Conservation (phyloP, 805 yeast species). For the Blastobotrys chiropterorum region DNA sequence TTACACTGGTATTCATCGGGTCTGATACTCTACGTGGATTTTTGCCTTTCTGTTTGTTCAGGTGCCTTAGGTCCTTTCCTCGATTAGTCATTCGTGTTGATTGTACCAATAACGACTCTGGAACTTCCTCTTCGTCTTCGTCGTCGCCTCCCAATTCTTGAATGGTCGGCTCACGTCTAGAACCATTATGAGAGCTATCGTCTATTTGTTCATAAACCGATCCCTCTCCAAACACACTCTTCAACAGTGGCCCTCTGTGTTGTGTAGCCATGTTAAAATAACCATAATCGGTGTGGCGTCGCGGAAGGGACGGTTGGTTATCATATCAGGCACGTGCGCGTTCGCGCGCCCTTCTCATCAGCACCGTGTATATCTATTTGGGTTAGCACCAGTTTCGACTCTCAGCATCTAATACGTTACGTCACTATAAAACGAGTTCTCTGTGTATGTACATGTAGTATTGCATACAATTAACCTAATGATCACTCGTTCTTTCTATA, state of each 20-base stretch:
- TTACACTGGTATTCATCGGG: not conserved
- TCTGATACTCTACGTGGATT: not conserved
- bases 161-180: not conserved
- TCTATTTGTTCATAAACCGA: slow-evolving; percentile 6
- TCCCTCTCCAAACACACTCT: slow-evolving; percentile 10
- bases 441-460: too few species aligned
- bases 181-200: not conserved
- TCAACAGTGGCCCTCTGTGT: not conserved
- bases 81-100: not conserved
- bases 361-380: too few species aligned
- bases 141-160: not conserved
- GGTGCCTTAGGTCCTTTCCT: not conserved
- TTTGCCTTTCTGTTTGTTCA: not conserved
- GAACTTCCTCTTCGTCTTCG: slow-evolving; percentile 1
- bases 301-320: too few species aligned
- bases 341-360: too few species aligned
- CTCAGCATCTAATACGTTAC: too few species aligned
- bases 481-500: too few species aligned
- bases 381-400: too few species aligned
- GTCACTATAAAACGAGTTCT: too few species aligned
- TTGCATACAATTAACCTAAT: too few species aligned
- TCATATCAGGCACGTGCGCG: too few species aligned
- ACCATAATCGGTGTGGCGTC: too few species aligned
- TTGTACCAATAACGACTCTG: not conserved
- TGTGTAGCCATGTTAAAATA: too few species aligned